phyloP scores from a whole-genome alignment of 768 basidiomycete species.

The Crassisporium funariophilum region DNA sequence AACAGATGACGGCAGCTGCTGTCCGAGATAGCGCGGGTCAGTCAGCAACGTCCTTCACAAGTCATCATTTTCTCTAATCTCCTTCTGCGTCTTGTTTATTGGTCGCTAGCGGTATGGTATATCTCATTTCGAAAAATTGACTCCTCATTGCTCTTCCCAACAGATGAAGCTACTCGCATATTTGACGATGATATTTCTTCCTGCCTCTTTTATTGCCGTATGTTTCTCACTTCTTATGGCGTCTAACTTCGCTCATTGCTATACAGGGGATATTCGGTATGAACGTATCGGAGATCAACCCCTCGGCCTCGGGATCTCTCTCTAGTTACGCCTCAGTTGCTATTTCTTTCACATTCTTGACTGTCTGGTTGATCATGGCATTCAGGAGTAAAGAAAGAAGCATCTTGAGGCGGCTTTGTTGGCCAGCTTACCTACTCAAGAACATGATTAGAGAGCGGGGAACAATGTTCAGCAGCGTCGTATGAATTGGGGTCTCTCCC shows the following conservation, averaged over 20 bases:
- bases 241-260: neutral
- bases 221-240: neutral
- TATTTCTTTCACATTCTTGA: slow-evolving; percentile 47
- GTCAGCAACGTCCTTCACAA: neutral
- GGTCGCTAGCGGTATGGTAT: neutral
- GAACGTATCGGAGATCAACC: slow-evolving; percentile 43
- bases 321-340: slow-evolving; percentile 45
- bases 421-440: slow-evolving; percentile 35
- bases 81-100: neutral
- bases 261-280: slow-evolving; percentile 35
- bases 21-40: slow-evolving; percentile 29
- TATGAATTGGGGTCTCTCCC: too few relatives aligned
- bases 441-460: too few relatives aligned
- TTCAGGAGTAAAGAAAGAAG: slow-evolving; percentile 47
- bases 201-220: slow-evolving; percentile 20
- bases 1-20: slow-evolving; percentile 35
- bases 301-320: slow-evolving; percentile 38
- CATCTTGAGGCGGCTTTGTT: slow-evolving; percentile 35
- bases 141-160: neutral
- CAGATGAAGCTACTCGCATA: slow-evolving; percentile 23
- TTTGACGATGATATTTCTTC: slow-evolving; percentile 18
- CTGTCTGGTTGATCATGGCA: slow-evolving; percentile 57
- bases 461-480: too few relatives aligned
- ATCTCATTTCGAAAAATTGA: too few relatives aligned
- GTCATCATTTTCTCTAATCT: neutral